Base-by-base conservation (phyloP, 371 early-diverging fungal genomes). In the Capillidium heterosporum region DNA sequence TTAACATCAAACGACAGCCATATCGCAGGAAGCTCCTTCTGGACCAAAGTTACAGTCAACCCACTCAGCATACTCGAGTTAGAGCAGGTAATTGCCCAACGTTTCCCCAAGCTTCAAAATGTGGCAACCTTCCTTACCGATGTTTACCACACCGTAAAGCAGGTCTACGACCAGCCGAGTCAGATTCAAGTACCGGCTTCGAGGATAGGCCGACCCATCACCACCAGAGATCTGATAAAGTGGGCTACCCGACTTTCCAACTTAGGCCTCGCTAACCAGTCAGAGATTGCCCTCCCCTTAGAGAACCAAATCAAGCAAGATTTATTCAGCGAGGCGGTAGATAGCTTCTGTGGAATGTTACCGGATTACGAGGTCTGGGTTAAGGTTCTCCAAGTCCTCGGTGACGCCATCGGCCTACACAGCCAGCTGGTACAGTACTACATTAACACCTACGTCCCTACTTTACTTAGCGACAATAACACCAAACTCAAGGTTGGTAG, bases 271-370 rank as follows among this genome's bases (percentile, higher is more conserved):
- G 7, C 46, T 26, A 41, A 63, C 4, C 62, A 63, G 41, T 52
- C 56, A 24, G 60, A 46, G 13, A 56, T 61, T 24, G 71, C 57
- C 35, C 31, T 71, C 59, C 48, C 65, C 29, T 28, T 73, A 46
- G 74, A 73, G 51, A 59, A 72, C 24, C 32, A 64, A 1, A 63
- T 76, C 5, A 68, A 78, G 21, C 70, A 73, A 51, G 76, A 75
- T 58, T 56, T 82, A 32, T 86, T 85, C 59, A 76, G 76, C 32
- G 95, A 95, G 67, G 96, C 88, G 0, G 76, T 81, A 15, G 95
- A 95, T 63, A 81, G 82, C 48, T 92, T 95, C 60, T 81, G 82
- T 27, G 81, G 81, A 43, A 87, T 88, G 82, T 82, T 91, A 53
- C 66, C 84, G 4, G 79, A 83, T 56, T 71, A 75, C 56, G 75